Percentiles rank a stretch among this genome's conserved stretches.
These are phyloP conservation scores for Calophaca sinica DNA, from an alignment of 306 rosid genomes.

Conservation along the genomic window DNA sequence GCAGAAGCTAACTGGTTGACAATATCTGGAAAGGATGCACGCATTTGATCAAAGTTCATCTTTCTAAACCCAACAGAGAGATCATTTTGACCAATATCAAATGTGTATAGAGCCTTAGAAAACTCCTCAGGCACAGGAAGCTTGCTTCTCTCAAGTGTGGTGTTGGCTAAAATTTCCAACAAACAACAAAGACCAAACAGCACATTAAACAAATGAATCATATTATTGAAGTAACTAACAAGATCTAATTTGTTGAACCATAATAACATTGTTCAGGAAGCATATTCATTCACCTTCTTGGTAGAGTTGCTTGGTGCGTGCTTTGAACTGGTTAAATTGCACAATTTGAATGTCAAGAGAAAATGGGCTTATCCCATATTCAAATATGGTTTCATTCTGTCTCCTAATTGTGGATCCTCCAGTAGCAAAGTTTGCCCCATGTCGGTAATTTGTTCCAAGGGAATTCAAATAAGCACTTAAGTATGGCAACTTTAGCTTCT, in stretches of 20 bases:
- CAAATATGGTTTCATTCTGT: slow-evolving; percentile 84
- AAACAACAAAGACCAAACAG: not conserved
- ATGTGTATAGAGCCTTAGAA: slow-evolving; percentile 86
- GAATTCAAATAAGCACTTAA: slow-evolving; percentile 92
- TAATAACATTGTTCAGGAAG: not conserved
- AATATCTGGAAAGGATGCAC: slow-evolving; percentile 74
- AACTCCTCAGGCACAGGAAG: slow-evolving; percentile 84
- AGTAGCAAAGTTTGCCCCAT: slow-evolving; percentile 93
- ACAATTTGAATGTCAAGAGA: slow-evolving; percentile 79
- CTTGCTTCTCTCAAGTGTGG: slow-evolving; percentile 56
- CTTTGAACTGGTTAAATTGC: slow-evolving; percentile 62
- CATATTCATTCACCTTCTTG: slow-evolving; percentile 61
- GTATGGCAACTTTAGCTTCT: slow-evolving; percentile 73
- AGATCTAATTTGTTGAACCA: not conserved
- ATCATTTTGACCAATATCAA: slow-evolving; percentile 94
- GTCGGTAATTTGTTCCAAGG: slow-evolving; percentile 76
- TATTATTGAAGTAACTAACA: not conserved
- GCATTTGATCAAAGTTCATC: slow-evolving; percentile 70
- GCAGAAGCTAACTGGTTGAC: slow-evolving; percentile 78
- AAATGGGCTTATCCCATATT: slow-evolving; percentile 88
- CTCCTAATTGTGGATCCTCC: slow-evolving; percentile 92
- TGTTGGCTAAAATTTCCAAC: slow-evolving; percentile 60
- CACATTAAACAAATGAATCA: not conserved
- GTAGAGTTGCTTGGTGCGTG: slow-evolving; percentile 68
- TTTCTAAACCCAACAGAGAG: slow-evolving; percentile 81